Percentiles rank a stretch among this genome's conserved stretches.
phyloP scores from a whole-genome alignment of 1,284 basidiomycete species.

The Pisolithus thermaeus region DNA sequence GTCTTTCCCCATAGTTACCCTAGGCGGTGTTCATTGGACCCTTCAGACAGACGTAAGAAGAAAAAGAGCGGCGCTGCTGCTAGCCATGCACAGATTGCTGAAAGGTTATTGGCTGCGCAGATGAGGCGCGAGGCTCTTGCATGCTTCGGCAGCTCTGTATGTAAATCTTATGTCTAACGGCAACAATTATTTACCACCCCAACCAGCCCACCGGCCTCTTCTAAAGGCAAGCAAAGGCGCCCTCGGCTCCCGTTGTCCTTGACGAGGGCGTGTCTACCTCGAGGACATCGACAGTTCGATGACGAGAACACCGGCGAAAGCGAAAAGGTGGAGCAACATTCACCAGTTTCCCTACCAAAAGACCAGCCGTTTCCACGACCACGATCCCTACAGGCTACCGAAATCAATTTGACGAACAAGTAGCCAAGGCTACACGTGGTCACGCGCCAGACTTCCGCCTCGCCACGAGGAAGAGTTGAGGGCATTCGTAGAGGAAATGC shows the following conservation, averaged over 20 bases:
- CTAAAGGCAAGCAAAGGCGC: slow-evolving; percentile 41
- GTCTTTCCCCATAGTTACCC: neutral
- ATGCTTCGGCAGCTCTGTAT: slow-evolving; percentile 47
- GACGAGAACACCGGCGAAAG: slow-evolving; percentile 46
- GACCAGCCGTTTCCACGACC: slow-evolving; percentile 54
- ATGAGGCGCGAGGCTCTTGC: slow-evolving; percentile 87
- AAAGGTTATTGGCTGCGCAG: slow-evolving; percentile 90
- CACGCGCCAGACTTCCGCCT: slow-evolving; percentile 78
- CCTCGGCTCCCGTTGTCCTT: slow-evolving; percentile 39
- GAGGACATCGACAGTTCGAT: slow-evolving; percentile 74
- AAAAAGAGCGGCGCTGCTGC: slow-evolving; percentile 85
- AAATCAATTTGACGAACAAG: slow-evolving; percentile 58
- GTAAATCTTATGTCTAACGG: slow-evolving; percentile 7
- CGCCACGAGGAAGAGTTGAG: slow-evolving; percentile 89
- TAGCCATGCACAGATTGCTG: slow-evolving; percentile 81
- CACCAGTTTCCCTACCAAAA: slow-evolving; percentile 50
- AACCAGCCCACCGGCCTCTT: slow-evolving; percentile 20
- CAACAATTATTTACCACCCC: slow-evolving; percentile 5
- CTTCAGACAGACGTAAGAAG: slow-evolving; percentile 75
- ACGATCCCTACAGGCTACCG: slow-evolving; percentile 85
- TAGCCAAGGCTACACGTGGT: slow-evolving; percentile 54
- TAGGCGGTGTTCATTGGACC: neutral
- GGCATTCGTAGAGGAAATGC: slow-evolving; percentile 88
- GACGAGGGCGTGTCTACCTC: slow-evolving; percentile 74
- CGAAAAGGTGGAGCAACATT: slow-evolving; percentile 31